A percentile compares a stretch with the other conserved stretches of the same genome.
Conservation (phyloP, 2,329 filamentous ascomycete genomes). For the Macroventuria anomochaeta region DNA sequence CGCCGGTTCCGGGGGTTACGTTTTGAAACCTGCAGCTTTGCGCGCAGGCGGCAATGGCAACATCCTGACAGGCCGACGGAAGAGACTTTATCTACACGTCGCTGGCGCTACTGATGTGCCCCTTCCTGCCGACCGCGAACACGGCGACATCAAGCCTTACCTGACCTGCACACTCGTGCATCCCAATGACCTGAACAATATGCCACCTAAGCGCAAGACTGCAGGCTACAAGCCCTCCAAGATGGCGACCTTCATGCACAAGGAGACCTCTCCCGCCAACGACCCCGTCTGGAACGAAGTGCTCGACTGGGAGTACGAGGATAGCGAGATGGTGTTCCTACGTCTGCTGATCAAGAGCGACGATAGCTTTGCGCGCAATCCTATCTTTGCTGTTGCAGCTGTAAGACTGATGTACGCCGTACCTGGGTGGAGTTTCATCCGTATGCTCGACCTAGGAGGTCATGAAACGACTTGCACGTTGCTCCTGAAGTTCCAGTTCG, state of each 20-base stretch:
- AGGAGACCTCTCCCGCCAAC: slow-evolving; percentile 64
- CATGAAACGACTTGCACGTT: slow-evolving; percentile 68
- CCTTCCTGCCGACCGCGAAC: slow-evolving; percentile 56
- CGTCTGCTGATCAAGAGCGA: slow-evolving; percentile 72
- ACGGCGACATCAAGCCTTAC: slow-evolving; percentile 65
- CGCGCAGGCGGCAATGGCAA: slow-evolving; percentile 62
- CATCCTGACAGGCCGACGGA: slow-evolving; percentile 55
- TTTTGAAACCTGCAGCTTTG: slow-evolving; percentile 68
- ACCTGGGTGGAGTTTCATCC: slow-evolving; percentile 67
- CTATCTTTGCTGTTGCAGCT: slow-evolving; percentile 66
- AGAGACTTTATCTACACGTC: slow-evolving; percentile 63
- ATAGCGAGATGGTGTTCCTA: slow-evolving; percentile 70
- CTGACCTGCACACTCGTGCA: slow-evolving; percentile 70
- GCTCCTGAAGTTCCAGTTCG: slow-evolving; percentile 66
- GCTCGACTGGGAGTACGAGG: slow-evolving; percentile 72
- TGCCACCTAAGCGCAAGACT: slow-evolving; percentile 68
- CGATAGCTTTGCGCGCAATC: slow-evolving; percentile 67
- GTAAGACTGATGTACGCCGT: slow-evolving; percentile 65
- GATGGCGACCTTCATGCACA: slow-evolving; percentile 61
- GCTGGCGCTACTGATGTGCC: slow-evolving; percentile 69
- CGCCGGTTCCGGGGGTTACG: slow-evolving; percentile 68
- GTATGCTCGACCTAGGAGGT: slow-evolving; percentile 70
- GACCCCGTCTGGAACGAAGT: slow-evolving; percentile 71
- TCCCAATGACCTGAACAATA: slow-evolving; percentile 58
- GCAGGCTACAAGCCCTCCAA: slow-evolving; percentile 65